Evolutionary conservation across 768 basidiomycete species (phyloP), one percentile per base, ranked within the genome.

Genomic region (Solioccasus polychromus): DNA sequence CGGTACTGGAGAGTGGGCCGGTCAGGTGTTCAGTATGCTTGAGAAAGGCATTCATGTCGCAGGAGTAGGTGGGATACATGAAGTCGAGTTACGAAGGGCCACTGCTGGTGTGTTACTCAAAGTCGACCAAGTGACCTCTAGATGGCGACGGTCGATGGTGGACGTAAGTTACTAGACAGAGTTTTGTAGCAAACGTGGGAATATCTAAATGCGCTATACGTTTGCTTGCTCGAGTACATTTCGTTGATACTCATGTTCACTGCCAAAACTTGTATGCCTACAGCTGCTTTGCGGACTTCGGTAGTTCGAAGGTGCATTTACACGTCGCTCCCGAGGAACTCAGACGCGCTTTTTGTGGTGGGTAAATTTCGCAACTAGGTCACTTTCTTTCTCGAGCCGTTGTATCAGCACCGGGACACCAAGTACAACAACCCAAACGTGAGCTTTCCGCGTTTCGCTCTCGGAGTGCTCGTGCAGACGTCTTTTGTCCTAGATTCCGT

Each of bases 361-460:
- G 44, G 88, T 81, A 28, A 28, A 39, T 6, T 54, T 45, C 19
- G 45, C 37, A 38, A 43, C 29, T 40, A 9, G 18, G 44, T 42
- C 44, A 14, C 35, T 17, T 44, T 48, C 52, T 47, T 44, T 38
- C 47, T 56, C 42, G 53, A 45, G 45, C 40, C 50, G 37, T 39
- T 34, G 45, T 37, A 50, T 42, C 47, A 98, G 94, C 95, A 98
- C 68, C 90, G 94, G 47, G 92, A 98, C 74, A 92, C 92, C 15
- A 73, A 83, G 23, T 86, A 95, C 68, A 97, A 98, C 74, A 97
- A 97, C 68, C 83, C 94, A 26, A 85, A 81, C 77, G 89, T 89
- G 50, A 48, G 67, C 45, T 29, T 25, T 28, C 30, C 31, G 40
- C 17, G 11, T 50, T 39, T 35, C 43, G 20, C 24, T 36, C 31